Percentiles rank a stretch among this genome's conserved stretches.
Conservation (phyloP, 768 basidiomycete genomes). For the Mycena haematopus region DNA sequence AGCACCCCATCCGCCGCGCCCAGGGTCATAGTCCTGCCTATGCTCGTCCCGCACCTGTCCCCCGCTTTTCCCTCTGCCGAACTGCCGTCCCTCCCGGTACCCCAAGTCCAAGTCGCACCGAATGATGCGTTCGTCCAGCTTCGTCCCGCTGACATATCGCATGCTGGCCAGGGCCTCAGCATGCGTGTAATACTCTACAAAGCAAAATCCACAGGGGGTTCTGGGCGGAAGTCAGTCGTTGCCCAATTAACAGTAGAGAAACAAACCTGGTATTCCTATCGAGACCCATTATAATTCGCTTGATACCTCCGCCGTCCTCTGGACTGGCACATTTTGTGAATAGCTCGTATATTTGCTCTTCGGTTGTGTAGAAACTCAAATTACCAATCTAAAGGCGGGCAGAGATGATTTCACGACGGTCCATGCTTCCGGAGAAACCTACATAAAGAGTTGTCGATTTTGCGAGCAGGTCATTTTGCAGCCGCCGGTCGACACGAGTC, state of each 20-base stretch:
- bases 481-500: slow-evolving; percentile 76
- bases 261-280: slow-evolving; percentile 85
- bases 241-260: background rate
- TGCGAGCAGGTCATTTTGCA: slow-evolving; percentile 78
- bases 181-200: slow-evolving; percentile 96
- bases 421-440: slow-evolving; percentile 43
- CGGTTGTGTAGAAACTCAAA: slow-evolving; percentile 92
- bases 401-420: slow-evolving; percentile 17
- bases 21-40: slow-evolving; percentile 95
- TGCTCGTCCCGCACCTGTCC: slow-evolving; percentile 98
- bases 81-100: slow-evolving; percentile 96
- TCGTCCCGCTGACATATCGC: slow-evolving; percentile 96
- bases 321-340: slow-evolving; percentile 90
- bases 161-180: slow-evolving; percentile 91
- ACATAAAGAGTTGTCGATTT: slow-evolving; percentile 94
- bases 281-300: slow-evolving; percentile 94
- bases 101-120: slow-evolving; percentile 97
- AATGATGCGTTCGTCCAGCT: slow-evolving; percentile 98
- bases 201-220: slow-evolving; percentile 95
- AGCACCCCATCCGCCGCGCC: slow-evolving; percentile 94
- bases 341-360: slow-evolving; percentile 94
- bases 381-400: slow-evolving; percentile 73
- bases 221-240: slow-evolving; percentile 44
- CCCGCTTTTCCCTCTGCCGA: slow-evolving; percentile 95
- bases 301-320: slow-evolving; percentile 89